phyloP scores from a whole-genome alignment of 768 basidiomycete species.

The Boletus vermiculosoides region DNA sequence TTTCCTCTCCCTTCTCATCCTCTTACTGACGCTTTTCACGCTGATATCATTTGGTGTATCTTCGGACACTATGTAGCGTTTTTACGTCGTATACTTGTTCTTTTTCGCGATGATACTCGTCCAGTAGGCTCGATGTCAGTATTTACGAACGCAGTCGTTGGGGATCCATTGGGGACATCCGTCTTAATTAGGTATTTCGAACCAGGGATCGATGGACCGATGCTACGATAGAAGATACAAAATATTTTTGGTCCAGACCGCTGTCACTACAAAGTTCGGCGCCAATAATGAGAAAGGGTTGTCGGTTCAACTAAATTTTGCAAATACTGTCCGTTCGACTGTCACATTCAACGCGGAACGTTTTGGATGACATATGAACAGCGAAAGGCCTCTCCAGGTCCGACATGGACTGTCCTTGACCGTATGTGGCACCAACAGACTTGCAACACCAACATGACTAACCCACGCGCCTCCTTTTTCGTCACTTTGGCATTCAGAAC shows the following conservation, averaged over 20 bases:
- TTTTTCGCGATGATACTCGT: neutral
- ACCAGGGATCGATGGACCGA: neutral
- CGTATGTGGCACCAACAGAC: conserved; percentile 18
- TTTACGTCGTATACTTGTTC: neutral
- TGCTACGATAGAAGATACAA: neutral
- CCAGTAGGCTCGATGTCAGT: neutral
- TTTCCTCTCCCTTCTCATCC: neutral
- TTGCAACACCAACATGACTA: neutral
- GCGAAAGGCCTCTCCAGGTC: conserved; percentile 22
- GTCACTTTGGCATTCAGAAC: conserved; percentile 11
- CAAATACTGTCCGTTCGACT: no score
- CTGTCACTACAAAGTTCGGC: neutral
- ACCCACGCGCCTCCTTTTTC: neutral
- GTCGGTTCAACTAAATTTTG: no score
- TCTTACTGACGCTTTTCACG: neutral
- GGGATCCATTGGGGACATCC: neutral
- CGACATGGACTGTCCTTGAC: conserved; percentile 27
- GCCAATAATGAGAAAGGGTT: neutral
- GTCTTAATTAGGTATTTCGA: neutral
- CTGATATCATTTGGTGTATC: neutral
- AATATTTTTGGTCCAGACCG: no score
- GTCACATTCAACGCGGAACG: neutral
- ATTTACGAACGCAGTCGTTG: neutral
- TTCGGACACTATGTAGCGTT: neutral
- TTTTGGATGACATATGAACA: neutral